These are phyloP conservation scores for Alternaria brassicae DNA, from an alignment of 2,329 filamentous ascomycete species.

Conservation along the genomic window DNA sequence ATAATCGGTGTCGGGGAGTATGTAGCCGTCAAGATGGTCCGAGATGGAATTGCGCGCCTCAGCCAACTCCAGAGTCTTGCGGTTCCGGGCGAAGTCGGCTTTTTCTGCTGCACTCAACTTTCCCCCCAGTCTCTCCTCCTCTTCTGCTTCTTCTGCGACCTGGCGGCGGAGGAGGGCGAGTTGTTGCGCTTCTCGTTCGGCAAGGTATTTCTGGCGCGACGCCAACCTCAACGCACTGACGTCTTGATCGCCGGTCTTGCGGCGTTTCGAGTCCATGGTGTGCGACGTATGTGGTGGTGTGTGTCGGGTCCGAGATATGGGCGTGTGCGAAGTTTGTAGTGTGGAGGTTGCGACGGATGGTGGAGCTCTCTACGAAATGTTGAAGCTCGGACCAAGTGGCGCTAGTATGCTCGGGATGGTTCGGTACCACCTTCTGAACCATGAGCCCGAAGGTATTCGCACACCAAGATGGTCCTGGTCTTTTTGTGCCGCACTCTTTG, in stretches of 20 bases:
- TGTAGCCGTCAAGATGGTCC: slow-evolving; percentile 79
- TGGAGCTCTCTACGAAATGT: slow-evolving; percentile 13
- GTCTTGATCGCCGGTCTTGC: slow-evolving; percentile 36
- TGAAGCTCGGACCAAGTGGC: slow-evolving; percentile 18
- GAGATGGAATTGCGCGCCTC: slow-evolving; percentile 88
- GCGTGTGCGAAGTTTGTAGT: neutral
- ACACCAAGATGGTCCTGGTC: neutral
- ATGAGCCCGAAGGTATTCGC: neutral
- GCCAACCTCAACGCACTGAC: slow-evolving; percentile 80
- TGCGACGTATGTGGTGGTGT: neutral
- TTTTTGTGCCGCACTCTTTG: neutral
- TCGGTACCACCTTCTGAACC: neutral
- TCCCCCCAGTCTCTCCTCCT: slow-evolving; percentile 75
- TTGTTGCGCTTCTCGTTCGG: slow-evolving; percentile 87
- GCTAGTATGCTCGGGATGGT: neutral
- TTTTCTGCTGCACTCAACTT: slow-evolving; percentile 79
- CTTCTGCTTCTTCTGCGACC: slow-evolving; percentile 81
- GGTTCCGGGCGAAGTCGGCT: slow-evolving; percentile 84
- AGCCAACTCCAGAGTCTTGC: slow-evolving; percentile 76
- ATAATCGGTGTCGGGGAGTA: slow-evolving; percentile 88
- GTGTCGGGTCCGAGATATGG: neutral
- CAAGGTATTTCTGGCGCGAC: slow-evolving; percentile 89
- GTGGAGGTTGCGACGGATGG: slow-evolving; percentile 1
- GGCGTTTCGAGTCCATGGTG: slow-evolving; percentile 41
- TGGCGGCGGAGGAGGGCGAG: slow-evolving; percentile 87